phyloP scores from a whole-genome alignment of 2,329 filamentous ascomycete genomes.

The Tolypocladium tropicale region DNA sequence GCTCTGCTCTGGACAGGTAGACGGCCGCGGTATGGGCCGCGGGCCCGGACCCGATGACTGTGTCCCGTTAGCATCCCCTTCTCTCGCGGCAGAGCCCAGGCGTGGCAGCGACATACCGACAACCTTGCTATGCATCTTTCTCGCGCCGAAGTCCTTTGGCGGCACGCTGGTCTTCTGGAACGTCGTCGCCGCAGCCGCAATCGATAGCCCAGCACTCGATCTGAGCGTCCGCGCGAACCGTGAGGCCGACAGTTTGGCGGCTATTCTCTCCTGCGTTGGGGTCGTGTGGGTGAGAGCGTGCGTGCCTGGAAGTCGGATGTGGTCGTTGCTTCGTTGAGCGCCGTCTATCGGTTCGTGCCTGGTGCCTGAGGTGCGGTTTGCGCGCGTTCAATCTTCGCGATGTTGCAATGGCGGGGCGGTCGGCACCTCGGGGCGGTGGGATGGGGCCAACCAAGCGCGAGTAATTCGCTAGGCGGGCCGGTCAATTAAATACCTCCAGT shows the following conservation, averaged over 20 bases:
- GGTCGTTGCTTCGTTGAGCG: neutral
- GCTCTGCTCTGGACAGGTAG: slow-evolving; percentile 87
- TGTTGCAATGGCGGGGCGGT: neutral
- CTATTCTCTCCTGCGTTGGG: neutral
- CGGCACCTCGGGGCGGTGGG: no score
- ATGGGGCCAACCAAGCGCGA: neutral
- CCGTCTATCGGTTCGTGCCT: no score
- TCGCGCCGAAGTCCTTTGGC: slow-evolving; percentile 25
- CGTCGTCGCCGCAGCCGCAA: slow-evolving; percentile 57
- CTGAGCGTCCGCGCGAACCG: slow-evolving; percentile 66
- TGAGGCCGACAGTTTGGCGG: slow-evolving; percentile 89
- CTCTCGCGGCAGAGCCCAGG: neutral
- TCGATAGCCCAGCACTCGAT: slow-evolving; percentile 63
- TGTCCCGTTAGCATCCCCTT: neutral
- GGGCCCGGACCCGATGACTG: slow-evolving; percentile 85
- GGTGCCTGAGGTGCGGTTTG: neutral
- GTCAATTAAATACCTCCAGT: no score
- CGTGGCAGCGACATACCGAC: slow-evolving; percentile 53
- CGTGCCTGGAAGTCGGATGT: no score
- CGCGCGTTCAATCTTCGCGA: neutral
- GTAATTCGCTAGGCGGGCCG: neutral
- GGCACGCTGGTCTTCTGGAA: slow-evolving; percentile 37
- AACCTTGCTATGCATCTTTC: slow-evolving; percentile 85
- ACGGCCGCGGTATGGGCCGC: slow-evolving; percentile 96
- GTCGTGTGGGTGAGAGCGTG: neutral